Conservation (phyloP, 1,284 basidiomycete genomes). For the Ustilago bromivora region DNA sequence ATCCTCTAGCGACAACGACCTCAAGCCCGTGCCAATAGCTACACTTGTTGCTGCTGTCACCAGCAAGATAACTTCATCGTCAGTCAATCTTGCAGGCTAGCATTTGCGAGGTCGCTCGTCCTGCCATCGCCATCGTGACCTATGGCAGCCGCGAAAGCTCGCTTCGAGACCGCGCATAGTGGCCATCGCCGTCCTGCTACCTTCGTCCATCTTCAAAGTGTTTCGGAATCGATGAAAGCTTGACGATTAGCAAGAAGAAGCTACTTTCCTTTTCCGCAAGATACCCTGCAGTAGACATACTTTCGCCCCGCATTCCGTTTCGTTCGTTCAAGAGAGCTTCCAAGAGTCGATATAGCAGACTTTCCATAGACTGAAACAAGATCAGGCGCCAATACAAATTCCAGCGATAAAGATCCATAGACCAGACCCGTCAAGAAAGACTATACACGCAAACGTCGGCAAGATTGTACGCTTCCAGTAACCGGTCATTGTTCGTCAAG, state of each 20-base stretch:
- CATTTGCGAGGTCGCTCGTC: neutral
- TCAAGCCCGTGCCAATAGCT: neutral
- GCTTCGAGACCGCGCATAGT: neutral
- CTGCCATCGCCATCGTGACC: neutral
- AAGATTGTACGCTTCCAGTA: neutral
- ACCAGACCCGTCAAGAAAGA: neutral
- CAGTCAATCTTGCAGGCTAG: neutral
- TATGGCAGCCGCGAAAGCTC: neutral
- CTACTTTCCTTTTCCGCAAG: neutral
- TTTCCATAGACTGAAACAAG: neutral
- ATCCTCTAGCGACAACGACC: neutral
- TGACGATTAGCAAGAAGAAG: neutral
- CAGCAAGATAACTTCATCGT: neutral
- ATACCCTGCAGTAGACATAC: constrained; percentile 2
- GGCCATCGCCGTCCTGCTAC: neutral
- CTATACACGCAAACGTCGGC: neutral
- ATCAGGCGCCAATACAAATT: neutral
- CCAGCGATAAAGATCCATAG: neutral
- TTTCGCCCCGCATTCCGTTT: neutral
- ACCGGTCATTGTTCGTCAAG: neutral
- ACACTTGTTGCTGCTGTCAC: neutral
- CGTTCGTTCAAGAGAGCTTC: constrained; percentile 1
- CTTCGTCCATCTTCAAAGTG: neutral
- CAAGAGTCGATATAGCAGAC: neutral
- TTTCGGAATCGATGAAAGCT: neutral